phyloP scores from a whole-genome alignment of 106 monocot species.

The Dioscorea alata region DNA sequence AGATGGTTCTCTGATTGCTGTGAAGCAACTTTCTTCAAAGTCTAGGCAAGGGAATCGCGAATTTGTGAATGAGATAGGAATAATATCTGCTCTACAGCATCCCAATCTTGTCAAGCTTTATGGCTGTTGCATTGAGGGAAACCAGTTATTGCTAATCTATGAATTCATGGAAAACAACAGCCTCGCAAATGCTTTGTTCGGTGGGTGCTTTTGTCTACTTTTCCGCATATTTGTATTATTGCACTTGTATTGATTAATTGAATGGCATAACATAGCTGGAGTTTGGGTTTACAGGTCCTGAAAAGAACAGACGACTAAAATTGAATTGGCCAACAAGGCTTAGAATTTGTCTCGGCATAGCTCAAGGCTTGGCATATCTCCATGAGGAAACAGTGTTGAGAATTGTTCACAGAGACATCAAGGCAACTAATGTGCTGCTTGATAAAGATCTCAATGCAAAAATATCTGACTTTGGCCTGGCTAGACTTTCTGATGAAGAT shows the following conservation, averaged over 20 bases:
- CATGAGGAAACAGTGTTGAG: constrained; percentile 48
- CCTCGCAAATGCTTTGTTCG: constrained; percentile 35
- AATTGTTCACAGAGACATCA: constrained; percentile 45
- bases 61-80: constrained; percentile 42
- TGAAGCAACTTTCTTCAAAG: constrained; percentile 16
- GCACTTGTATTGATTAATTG: no score
- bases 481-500: constrained; percentile 36
- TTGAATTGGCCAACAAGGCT: constrained; percentile 36
- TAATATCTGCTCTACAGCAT: constrained; percentile 41
- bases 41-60: constrained; percentile 26
- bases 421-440: constrained; percentile 35
- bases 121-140: constrained; percentile 43
- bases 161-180: constrained; percentile 45
- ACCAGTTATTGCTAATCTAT: constrained; percentile 30
- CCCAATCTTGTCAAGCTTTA: constrained; percentile 35
- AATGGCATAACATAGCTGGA: no score
- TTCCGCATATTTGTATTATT: background rate
- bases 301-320: background rate
- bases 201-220: constrained; percentile 11
- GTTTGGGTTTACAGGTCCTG: no score
- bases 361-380: constrained; percentile 37
- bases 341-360: constrained; percentile 37
- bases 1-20: constrained; percentile 13
- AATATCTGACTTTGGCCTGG: constrained; percentile 48
- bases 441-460: constrained; percentile 37